Evolutionary conservation across 23 red algal species (phyloP), one percentile per base, ranked within the genome.

Genomic region (Chondrus crispus): DNA sequence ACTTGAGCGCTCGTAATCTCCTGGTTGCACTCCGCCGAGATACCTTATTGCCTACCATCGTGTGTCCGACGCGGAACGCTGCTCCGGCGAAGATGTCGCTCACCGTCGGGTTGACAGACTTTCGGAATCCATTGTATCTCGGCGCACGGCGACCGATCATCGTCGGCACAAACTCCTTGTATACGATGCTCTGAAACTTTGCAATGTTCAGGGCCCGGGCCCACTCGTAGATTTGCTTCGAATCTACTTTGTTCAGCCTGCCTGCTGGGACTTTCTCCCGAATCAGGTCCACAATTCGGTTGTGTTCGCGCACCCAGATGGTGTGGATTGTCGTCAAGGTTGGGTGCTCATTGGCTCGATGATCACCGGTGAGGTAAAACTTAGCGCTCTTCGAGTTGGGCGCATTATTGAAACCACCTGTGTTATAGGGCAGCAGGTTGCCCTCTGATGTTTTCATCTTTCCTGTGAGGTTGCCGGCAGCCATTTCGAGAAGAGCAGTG

Each of bases 291-390:
- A 42, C 49, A 50, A 81, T 43, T 33, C 45, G 29, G 51, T 93
- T 93, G 48, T 93, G 90, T 63, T 93, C 77, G 55, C 90, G 90
- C 3, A 93, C 29, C 14, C 43, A 70, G 76, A 93, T 35, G 6
- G 80, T 85, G 46, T 84, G 78, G 8, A 82, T 62, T 28, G 77
- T 55, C 18, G 43, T 52, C 32, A 93, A 63, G 18, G 72, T 33
- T 24, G 76, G 74, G 46, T 93, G 77, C 35, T 93, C 90, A 29
- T 93, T 93, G 2, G 42, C 42, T 38, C 90, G 78, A 20, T 33
- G 18, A 33, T 93, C 80, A 11, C 90, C 90, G 24, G 80, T 63
- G 26, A 53, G 45, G 30, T 74, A 93, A 6, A 93, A 71, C 9
- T 26, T 36, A 29, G 74, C 26, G 46, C 51, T 40, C 2, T 49